Percentiles rank a stretch among this genome's conserved stretches.
These are phyloP conservation scores for Gossypium arboreum DNA, from an alignment of 345 rosid genomes.

Conservation along the genomic window DNA sequence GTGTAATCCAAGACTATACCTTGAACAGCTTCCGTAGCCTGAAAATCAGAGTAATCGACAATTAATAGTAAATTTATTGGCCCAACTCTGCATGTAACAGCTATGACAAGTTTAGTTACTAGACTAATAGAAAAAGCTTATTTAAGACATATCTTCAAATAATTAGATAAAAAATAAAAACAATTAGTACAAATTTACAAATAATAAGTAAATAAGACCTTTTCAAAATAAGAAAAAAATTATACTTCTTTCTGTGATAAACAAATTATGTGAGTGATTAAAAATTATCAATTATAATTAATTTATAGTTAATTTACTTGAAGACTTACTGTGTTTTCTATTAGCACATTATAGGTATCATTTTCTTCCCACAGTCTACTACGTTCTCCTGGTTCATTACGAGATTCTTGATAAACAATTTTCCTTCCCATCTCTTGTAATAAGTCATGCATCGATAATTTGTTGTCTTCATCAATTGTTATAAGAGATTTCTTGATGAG, in stretches of 20 bases:
- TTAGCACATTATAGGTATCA: conserved; percentile 24
- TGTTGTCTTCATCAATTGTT: not conserved
- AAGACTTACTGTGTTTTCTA: conserved; percentile 18
- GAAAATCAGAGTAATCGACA: not conserved
- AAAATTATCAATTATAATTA: too few relatives aligned
- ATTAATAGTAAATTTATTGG: not conserved
- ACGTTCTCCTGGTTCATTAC: conserved; percentile 16
- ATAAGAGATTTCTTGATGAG: conserved; percentile 33
- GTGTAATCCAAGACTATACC: not conserved
- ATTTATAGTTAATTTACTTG: too few relatives aligned
- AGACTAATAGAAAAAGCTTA: too few relatives aligned
- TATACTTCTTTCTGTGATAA: too few relatives aligned
- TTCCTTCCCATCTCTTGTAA: conserved; percentile 31
- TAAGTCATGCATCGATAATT: conserved; percentile 6
- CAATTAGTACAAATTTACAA: too few relatives aligned
- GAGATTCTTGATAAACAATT: conserved; percentile 24
- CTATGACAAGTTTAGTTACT: too few relatives aligned
- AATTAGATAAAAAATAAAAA: not conserved
- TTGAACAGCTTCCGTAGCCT: not conserved
- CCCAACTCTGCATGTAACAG: not conserved
- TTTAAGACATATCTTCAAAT: not conserved
- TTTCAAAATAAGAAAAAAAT: too few relatives aligned
- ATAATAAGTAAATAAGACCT: too few relatives aligned
- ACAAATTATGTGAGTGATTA: too few relatives aligned
- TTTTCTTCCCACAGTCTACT: conserved; percentile 26